Base-by-base conservation (phyloP, 306 rosid species). In the Sechiopsis laciniata region DNA sequence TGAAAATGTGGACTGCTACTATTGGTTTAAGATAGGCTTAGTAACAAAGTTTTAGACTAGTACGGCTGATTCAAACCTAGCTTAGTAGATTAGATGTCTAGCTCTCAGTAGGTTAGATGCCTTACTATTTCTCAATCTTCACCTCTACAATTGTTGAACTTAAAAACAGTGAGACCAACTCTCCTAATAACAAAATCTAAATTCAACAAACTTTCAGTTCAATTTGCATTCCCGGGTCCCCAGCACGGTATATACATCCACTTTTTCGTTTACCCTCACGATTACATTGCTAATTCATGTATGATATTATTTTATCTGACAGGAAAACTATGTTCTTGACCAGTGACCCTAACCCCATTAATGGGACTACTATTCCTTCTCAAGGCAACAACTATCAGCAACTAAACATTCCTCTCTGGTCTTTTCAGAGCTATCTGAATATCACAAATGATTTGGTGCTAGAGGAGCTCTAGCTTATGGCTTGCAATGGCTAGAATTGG, bases 311-410 rank as follows among this genome's bases (percentile, higher is more conserved):
- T 67, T 19, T 67, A 67, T 67, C 45, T 46, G 19, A 67, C 72
- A 67, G 72, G 10, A 19, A 65, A 19, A 46, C 5, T 67, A 17
- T 67, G 72, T 48, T 67, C 55, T 67, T 67, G 55, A 45, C 35
- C 55, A 20, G 8, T 67, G 72, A 10, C 19, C 45, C 66, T 19
- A 60, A 48, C 70, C 57, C 42, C 73, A 1, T 22, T 68, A 67
- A 21, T 45, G 55, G 56, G 55, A 67, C 37, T 45, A 45, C 72
- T 67, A 48, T 67, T 67, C 37, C 72, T 26, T 26, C 29, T 67
- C 55, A 67, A 42, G 6, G 55, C 72, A 67, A 42, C 55, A 45
- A 45, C 71, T 12, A 10, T 45, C 46, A 3, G 55, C 35, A 20
- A 67, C 37, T 12, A 26, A 45, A 46, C 19, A 15, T 20, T 45